A percentile compares a stretch with the other conserved stretches of the same genome.
Evolutionary conservation across 257 asterid genomes (phyloP).

Genomic region (Knoxia roxburghii): DNA sequence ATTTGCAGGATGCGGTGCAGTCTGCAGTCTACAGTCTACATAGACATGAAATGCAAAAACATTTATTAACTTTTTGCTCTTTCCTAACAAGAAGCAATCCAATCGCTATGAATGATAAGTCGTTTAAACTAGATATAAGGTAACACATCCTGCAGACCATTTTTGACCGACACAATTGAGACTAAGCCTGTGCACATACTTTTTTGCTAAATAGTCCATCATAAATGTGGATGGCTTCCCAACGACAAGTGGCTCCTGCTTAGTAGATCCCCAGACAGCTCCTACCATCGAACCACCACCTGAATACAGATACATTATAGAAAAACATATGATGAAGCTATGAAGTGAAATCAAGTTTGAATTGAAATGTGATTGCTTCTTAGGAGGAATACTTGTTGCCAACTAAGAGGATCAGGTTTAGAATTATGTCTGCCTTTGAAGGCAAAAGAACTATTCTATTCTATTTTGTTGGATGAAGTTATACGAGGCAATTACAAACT

Average conservation of each 20-base stretch:
- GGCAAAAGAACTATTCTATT: neutral
- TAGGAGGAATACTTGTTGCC: neutral
- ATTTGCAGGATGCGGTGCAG: neutral
- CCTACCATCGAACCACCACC: conserved; percentile 99
- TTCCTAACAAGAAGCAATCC: neutral
- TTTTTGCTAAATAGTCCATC: conserved; percentile 90
- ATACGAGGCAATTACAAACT: neutral
- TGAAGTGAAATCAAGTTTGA: neutral
- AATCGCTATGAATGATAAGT: too few species aligned
- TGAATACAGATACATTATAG: conserved; percentile 25
- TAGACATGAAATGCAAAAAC: neutral
- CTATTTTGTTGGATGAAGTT: neutral
- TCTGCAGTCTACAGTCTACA: neutral
- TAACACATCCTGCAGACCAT: neutral
- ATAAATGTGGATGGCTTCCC: conserved; percentile 98
- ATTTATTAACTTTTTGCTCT: neutral
- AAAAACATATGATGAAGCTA: conserved; percentile 2
- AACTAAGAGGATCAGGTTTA: neutral
- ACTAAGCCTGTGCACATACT: conserved; percentile 39
- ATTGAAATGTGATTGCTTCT: neutral
- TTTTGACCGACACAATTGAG: neutral
- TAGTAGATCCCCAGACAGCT: conserved; percentile 80
- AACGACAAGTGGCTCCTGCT: conserved; percentile 81
- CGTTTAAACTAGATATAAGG: neutral
- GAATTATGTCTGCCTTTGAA: neutral